Base-by-base conservation (phyloP, 1,284 basidiomycete genomes). In the Pseudozyma flocculosa region DNA sequence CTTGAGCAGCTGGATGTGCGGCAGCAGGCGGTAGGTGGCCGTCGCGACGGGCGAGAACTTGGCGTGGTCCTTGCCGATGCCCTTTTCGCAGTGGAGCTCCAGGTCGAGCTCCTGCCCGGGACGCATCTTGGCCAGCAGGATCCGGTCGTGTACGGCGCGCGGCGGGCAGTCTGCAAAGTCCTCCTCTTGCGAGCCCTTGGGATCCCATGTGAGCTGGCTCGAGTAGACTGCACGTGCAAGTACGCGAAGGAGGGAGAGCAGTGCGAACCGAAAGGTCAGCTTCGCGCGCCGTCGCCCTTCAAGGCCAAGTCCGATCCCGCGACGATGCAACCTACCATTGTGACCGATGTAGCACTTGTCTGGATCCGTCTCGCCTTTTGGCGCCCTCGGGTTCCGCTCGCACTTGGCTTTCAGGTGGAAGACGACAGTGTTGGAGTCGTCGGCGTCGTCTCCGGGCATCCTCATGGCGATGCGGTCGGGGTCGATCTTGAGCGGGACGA, bases 11-110 rank as follows among this genome's bases (percentile, higher is more conserved):
- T 87, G 83, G 77, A 99, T 89, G 68, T 88, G 83, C 0, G 94
- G 95, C 22, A 96, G 84, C 4, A 97, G 83, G 43, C 94, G 88
- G 79, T 98, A 99, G 2, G 92, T 90, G 1, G 94, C 69, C 3
- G 50, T 73, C 44, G 78, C 67, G 45, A 98, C 95, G n/a, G 95
- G 92, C 51, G 86, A 91, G 79, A 90, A 98, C 78, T 99, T 99
- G 39, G 95, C 92, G 75, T 99, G 95, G 70, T 94, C 92, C 71
- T 90, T 91, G 19, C 92, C 93, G n/a, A 91, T 85, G 8, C 92
- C 90, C 77, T 97, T 97, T 55, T 93, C 83, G 43, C 92, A 93
- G 77, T 98, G 93, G 55, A 95, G 76, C 76, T 96, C 90, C 80
- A 93, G 84, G 32, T 88, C 83, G 39, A 96, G 82, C 43, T 83